phyloP scores from a whole-genome alignment of 306 rosid genomes.

The Quercus bicolor region DNA sequence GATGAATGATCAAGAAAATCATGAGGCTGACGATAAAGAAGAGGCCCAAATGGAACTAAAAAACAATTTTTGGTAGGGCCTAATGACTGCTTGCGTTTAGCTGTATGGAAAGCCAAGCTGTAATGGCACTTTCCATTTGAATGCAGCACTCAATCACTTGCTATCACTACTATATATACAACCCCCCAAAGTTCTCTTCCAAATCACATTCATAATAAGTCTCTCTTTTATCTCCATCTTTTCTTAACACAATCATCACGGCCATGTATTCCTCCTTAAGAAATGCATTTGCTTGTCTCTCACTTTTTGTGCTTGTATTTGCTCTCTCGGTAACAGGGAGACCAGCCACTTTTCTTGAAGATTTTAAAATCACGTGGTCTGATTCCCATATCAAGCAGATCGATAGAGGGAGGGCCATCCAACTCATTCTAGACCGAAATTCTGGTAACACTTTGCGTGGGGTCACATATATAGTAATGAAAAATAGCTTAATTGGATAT shows the following conservation, averaged over 20 bases:
- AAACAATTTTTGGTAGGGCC: constrained; percentile 57
- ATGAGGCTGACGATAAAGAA: neutral
- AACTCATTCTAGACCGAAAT: constrained; percentile 77
- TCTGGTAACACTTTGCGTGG: constrained; percentile 49
- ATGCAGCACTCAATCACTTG: constrained; percentile 14
- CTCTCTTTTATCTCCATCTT: neutral
- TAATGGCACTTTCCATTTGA: constrained; percentile 32
- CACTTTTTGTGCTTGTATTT: constrained; percentile 26
- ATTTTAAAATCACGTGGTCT: constrained; percentile 72
- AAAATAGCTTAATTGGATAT: neutral
- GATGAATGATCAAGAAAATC: neutral
- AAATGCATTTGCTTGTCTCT: constrained; percentile 3
- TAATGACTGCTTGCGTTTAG: constrained; percentile 53
- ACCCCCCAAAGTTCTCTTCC: constrained; percentile 10
- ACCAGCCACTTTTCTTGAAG: constrained; percentile 72
- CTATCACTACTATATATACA: constrained; percentile 26
- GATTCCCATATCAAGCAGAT: constrained; percentile 66
- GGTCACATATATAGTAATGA: neutral
- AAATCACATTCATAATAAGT: constrained; percentile 5
- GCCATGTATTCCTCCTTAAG: constrained; percentile 21
- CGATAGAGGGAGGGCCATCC: constrained; percentile 76
- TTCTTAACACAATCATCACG: constrained; percentile 25
- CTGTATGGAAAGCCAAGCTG: constrained; percentile 68
- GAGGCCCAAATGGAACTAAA: constrained; percentile 18
- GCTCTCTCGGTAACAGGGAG: constrained; percentile 42